Conservation (phyloP, 139 green algal species). For the Spirogloea muscicola region DNA sequence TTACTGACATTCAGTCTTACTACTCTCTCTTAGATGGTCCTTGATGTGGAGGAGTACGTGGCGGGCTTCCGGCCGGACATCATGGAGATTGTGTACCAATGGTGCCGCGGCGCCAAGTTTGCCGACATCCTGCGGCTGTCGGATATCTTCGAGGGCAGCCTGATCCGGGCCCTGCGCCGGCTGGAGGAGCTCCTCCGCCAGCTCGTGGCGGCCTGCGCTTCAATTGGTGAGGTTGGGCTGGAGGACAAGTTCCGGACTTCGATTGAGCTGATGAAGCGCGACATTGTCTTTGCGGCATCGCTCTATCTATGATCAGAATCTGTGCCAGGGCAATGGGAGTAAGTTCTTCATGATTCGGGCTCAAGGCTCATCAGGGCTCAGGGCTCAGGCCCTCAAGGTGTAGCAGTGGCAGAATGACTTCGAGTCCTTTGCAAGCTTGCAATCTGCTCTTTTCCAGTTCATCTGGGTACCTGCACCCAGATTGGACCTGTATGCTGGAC, state of each 20-base stretch:
- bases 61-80: conserved; percentile 66
- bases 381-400: no score
- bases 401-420: no score
- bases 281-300: conserved; percentile 91
- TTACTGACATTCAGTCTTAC: no score
- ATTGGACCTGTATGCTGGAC: no score
- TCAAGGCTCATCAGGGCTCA: no score
- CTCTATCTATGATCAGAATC: no score
- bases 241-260: conserved; percentile 66
- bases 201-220: conserved; percentile 63
- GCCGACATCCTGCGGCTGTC: conserved; percentile 52
- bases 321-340: no score
- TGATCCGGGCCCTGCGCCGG: conserved; percentile 78
- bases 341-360: no score
- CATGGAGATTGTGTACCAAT: conserved; percentile 75
- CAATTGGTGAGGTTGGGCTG: conserved; percentile 72
- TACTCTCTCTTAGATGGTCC: no score
- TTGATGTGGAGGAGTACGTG: conserved; percentile 71
- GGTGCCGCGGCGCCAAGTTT: conserved; percentile 68
- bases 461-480: no score
- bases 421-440: no score
- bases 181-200: conserved; percentile 91
- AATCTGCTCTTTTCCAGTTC: no score
- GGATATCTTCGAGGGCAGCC: conserved; percentile 87
- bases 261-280: conserved; percentile 69